A percentile compares a stretch with the other conserved stretches of the same genome.
Conservation (phyloP, 1,139 yeast species). For the Saccharomycopsis hybrid region DNA sequence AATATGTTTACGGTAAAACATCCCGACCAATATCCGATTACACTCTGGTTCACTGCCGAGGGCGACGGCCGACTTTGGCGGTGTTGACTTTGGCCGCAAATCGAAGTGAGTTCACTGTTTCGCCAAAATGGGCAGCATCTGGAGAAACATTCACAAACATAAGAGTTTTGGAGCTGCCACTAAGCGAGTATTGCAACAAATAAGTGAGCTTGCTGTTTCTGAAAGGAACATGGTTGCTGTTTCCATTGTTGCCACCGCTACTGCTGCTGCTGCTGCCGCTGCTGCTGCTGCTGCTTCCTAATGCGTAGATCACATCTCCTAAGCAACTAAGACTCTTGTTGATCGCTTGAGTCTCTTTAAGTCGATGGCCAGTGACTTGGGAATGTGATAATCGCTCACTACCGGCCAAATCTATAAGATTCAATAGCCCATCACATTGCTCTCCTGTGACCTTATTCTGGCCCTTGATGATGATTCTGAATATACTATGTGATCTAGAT, state of each 20-base stretch:
- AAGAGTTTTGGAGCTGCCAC: constrained; percentile 81
- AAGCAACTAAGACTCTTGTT: constrained; percentile 83
- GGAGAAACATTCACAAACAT: constrained; percentile 94
- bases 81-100: constrained; percentile 81
- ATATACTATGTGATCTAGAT: constrained; percentile 67
- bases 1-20: too few relatives aligned
- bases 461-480: constrained; percentile 58
- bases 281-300: constrained; percentile 37
- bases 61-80: constrained; percentile 32
- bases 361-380: constrained; percentile 71
- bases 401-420: constrained; percentile 81
- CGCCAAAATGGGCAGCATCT: constrained; percentile 51
- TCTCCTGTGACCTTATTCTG: constrained; percentile 45
- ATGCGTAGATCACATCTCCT: constrained; percentile 83
- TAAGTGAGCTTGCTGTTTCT: constrained; percentile 67
- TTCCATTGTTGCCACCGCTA: constrained; percentile 25
- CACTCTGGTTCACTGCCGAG: too few relatives aligned
- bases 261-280: constrained; percentile 25
- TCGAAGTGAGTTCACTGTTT: constrained; percentile 76
- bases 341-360: constrained; percentile 84
- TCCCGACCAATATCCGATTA: too few relatives aligned
- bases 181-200: constrained; percentile 73
- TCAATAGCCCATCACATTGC: constrained; percentile 53
- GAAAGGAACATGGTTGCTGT: constrained; percentile 42
- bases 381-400: constrained; percentile 78